phyloP scores from a whole-genome alignment of 441 rosid species.

The Geranium incanum region DNA sequence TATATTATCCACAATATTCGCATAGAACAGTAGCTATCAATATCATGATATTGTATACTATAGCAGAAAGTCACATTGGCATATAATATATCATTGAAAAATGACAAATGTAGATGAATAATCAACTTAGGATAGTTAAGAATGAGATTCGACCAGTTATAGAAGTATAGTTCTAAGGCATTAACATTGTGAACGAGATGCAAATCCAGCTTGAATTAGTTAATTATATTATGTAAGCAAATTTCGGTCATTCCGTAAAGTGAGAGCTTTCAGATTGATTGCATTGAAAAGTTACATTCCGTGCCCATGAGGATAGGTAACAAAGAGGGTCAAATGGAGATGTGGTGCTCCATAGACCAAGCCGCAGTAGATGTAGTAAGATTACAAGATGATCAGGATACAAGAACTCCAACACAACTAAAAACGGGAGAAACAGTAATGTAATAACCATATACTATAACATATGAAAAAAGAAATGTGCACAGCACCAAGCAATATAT shows the following conservation, averaged over 20 bases:
- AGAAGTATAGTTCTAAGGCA: slow-evolving; percentile 2
- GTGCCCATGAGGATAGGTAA: background rate
- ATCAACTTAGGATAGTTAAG: background rate
- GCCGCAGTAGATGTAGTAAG: background rate
- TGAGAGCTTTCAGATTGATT: background rate
- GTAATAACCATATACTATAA: background rate
- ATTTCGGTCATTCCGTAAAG: background rate
- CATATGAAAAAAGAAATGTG: slow-evolving; percentile 8
- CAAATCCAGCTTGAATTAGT: background rate
- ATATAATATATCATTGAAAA: background rate
- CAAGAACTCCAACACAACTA: background rate
- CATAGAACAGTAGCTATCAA: background rate
- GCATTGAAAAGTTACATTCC: background rate
- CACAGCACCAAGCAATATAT: background rate
- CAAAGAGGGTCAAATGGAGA: background rate
- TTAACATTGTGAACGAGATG: background rate
- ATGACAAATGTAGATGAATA: background rate
- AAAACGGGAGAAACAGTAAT: background rate
- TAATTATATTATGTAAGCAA: background rate
- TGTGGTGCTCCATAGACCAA: background rate
- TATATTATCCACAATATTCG: background rate
- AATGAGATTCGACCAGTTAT: background rate
- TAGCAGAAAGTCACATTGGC: background rate
- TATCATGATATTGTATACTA: background rate
- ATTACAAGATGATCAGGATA: background rate